Percentiles rank a stretch among this genome's conserved stretches.
These are phyloP conservation scores for Lepiota brunneoincarnata DNA, from an alignment of 768 basidiomycete species.

Conservation along the genomic window DNA sequence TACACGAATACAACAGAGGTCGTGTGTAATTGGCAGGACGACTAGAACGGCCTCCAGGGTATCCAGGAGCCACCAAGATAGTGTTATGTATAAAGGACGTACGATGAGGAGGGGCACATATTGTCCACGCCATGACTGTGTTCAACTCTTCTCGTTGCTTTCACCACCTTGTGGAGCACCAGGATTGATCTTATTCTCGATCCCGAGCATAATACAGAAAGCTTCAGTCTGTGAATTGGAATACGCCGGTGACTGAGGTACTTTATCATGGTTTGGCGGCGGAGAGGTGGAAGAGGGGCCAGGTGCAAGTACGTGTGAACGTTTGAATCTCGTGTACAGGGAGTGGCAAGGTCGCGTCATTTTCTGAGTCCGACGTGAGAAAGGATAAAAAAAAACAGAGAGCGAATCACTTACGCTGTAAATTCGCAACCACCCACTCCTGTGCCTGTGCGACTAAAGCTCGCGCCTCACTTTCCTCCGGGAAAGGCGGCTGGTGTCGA, in stretches of 20 bases:
- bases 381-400: no score
- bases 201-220: slow-evolving; percentile 75
- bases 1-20: no score
- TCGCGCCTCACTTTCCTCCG: slow-evolving; percentile 49
- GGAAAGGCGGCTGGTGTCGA: slow-evolving; percentile 52
- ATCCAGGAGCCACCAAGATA: no score
- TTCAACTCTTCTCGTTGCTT: no score
- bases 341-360: slow-evolving; percentile 23
- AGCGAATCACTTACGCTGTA: slow-evolving; percentile 26
- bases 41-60: no score
- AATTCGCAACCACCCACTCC: slow-evolving; percentile 65
- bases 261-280: slow-evolving; percentile 1
- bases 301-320: slow-evolving; percentile 69
- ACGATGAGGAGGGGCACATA: no score
- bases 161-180: not conserved
- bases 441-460: slow-evolving; percentile 56
- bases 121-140: no score
- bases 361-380: not conserved
- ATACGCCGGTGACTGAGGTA: slow-evolving; percentile 51
- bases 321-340: slow-evolving; percentile 56
- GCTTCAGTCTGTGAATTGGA: slow-evolving; percentile 89
- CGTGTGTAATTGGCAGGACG: no score
- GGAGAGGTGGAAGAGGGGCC: slow-evolving; percentile 23
- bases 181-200: slow-evolving; percentile 66
- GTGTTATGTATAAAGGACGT: no score